Evolutionary conservation across 1,284 basidiomycete species (phyloP).

Genomic region (Ceratobasidium sp.): DNA sequence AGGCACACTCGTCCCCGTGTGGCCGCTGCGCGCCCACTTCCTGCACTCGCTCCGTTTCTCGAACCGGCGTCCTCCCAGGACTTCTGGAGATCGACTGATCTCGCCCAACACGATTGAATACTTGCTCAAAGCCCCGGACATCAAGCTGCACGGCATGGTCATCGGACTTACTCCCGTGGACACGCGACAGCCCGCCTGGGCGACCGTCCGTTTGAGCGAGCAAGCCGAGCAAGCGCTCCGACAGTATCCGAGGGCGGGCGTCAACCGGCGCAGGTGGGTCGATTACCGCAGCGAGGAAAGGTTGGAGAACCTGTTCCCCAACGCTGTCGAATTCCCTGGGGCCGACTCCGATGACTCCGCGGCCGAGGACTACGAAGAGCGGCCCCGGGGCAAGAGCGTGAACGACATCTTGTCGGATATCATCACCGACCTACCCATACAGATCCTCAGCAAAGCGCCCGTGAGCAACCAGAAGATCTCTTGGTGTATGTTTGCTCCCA

Average conservation of each 20-base stretch:
- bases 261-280: not conserved
- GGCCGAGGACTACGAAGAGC: constrained; percentile 20
- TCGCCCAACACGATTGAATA: not conserved
- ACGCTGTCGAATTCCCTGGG: not conserved
- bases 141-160: not conserved
- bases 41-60: not conserved
- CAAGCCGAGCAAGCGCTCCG: too few species aligned
- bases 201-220: too few species aligned
- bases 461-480: too few species aligned
- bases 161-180: not conserved
- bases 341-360: not conserved
- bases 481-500: too few species aligned
- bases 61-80: not conserved
- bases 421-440: not conserved
- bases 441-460: not conserved
- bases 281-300: not conserved
- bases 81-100: not conserved
- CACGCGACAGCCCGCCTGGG: not conserved
- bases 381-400: not conserved
- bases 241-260: not conserved
- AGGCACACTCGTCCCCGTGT: constrained; percentile 1
- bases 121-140: not conserved
- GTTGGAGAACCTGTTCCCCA: not conserved
- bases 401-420: not conserved
- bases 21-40: constrained; percentile 16